These are phyloP conservation scores for Populus ilicifolia DNA, from an alignment of 345 rosid species.

Conservation along the genomic window DNA sequence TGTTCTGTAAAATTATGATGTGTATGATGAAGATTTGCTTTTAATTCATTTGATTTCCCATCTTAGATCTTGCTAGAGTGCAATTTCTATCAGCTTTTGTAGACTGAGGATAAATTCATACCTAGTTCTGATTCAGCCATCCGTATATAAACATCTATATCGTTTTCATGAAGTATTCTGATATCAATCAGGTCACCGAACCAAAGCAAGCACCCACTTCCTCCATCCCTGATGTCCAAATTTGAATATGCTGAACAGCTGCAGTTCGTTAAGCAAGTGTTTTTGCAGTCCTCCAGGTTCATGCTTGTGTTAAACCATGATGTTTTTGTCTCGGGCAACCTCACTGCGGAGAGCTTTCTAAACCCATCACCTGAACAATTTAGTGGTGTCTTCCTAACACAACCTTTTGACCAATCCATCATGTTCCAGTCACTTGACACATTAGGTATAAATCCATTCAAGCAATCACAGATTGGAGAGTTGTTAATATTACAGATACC, in stretches of 20 bases:
- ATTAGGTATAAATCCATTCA: neutral
- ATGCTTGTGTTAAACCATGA: constrained; percentile 1
- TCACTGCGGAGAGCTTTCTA: constrained; percentile 1
- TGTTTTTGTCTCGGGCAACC: constrained; percentile 4
- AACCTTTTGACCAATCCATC: neutral
- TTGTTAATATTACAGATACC: neutral
- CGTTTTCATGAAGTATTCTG: neutral
- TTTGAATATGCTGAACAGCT: too few species aligned
- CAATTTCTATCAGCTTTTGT: neutral
- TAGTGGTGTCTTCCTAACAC: neutral
- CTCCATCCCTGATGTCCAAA: too few species aligned
- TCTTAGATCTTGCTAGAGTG: neutral
- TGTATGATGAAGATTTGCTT: neutral
- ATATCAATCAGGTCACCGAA: constrained; percentile 2
- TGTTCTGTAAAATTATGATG: too few species aligned
- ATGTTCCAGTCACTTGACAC: neutral
- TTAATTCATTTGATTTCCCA: neutral
- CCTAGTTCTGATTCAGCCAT: neutral
- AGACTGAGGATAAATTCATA: neutral
- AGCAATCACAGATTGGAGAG: neutral
- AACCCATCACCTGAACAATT: constrained; percentile 10
- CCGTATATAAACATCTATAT: neutral
- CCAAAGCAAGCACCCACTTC: neutral
- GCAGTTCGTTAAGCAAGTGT: too few species aligned
- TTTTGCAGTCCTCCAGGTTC: neutral